Base-by-base conservation (phyloP, 108 stramenopile genomes). In the Nitzschia sp. region DNA sequence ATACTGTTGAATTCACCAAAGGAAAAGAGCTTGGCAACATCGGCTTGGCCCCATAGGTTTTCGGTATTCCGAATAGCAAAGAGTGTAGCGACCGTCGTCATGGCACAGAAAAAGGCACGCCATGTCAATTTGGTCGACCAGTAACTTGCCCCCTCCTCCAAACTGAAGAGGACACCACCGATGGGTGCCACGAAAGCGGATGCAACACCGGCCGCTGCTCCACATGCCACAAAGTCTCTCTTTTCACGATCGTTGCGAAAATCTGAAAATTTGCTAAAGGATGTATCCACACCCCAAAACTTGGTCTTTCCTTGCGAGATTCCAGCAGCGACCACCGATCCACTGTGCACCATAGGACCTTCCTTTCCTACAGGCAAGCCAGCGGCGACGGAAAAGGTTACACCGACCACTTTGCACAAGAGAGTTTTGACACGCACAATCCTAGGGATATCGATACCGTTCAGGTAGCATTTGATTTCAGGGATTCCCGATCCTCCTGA, bases 341-440 rank as follows among this genome's bases (percentile, higher is more conserved):
- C 93, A 66, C 72, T 75, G 65, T 91, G 93, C 26, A 98, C 90
- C 97, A 98, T 97, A 19, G 95, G 97, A 2, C 97, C 98, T 76
- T 99, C 98, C 76, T 97, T 98, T 58, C 98, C 98, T 18, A 97
- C 95, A 0, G 97, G 97, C 34, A 99, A 77, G 5, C 96, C 97
- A 18, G 88, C 92, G 3, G 93, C 89, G 9, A 98, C 97, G 21
- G 90, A 81, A 58, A 98, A 97, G 18, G 94, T 86, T 2, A 98
- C 95, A 53, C 98, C 97, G 9, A 97, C 53, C 9, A 95, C 95
- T 77, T 97, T 98, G 57, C 95, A 95, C 25, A 97, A 60, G 49
- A 99, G 67, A 2, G 98, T 99, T 76, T 95, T 95, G 77, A 97
- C 76, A 1, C 91, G 82, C 6, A 97, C 93, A 51, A 97, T 81